Evolutionary conservation across 2,329 filamentous ascomycete species (phyloP).

Genomic region (Periconia digitata): DNA sequence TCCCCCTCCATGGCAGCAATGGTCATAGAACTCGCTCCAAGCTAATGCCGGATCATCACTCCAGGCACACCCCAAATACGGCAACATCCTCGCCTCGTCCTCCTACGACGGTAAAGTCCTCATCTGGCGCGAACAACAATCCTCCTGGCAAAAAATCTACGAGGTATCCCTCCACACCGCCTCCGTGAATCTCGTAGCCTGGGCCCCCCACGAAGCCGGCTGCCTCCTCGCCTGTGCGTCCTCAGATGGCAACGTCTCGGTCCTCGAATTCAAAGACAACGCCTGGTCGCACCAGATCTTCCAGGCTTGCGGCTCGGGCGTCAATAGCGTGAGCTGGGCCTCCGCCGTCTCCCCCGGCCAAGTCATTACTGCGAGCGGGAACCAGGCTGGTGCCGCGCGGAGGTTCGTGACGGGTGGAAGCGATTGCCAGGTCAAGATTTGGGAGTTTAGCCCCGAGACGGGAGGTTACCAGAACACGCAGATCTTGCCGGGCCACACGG

Average conservation of each 20-base stretch:
- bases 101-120: slow-evolving; percentile 98
- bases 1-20: slow-evolving; percentile 2
- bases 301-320: slow-evolving; percentile 87
- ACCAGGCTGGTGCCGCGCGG: slow-evolving; percentile 60
- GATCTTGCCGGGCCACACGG: slow-evolving; percentile 75
- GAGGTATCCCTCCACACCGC: slow-evolving; percentile 93
- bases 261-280: slow-evolving; percentile 97
- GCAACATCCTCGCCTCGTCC: slow-evolving; percentile 93
- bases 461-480: slow-evolving; percentile 55
- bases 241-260: slow-evolving; percentile 88
- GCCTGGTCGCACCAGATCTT: slow-evolving; percentile 88
- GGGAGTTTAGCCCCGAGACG: slow-evolving; percentile 67
- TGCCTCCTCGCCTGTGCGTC: slow-evolving; percentile 94
- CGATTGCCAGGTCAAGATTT: slow-evolving; percentile 92
- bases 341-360: slow-evolving; percentile 82
- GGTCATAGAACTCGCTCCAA: neutral
- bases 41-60: neutral
- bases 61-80: slow-evolving; percentile 93
- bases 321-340: slow-evolving; percentile 95
- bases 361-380: slow-evolving; percentile 70
- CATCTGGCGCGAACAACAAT: slow-evolving; percentile 87
- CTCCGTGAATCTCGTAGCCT: slow-evolving; percentile 93
- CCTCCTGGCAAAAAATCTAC: slow-evolving; percentile 73
- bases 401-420: slow-evolving; percentile 93
- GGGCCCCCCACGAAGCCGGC: slow-evolving; percentile 95